Percentiles rank a stretch among this genome's conserved stretches.
Evolutionary conservation across 2,329 filamentous ascomycete genomes (phyloP).

Genomic region (Aureobasidium musti): DNA sequence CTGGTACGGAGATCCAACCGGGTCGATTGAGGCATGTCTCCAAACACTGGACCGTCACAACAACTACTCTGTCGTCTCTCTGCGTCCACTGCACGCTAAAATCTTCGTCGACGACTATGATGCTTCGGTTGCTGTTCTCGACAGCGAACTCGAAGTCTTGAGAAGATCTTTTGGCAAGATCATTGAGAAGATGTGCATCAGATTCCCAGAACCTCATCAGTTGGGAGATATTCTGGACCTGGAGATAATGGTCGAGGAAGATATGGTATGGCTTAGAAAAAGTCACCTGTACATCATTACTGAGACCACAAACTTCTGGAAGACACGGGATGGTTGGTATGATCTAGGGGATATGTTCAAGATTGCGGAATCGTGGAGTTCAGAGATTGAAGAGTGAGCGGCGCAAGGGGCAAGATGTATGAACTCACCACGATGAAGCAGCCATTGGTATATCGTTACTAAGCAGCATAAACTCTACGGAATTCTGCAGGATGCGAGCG

Average conservation of each 20-base stretch:
- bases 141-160: background rate
- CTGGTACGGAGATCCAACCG: background rate
- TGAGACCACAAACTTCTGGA: background rate
- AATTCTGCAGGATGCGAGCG: too few species aligned
- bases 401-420: too few species aligned
- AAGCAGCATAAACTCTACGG: too few species aligned
- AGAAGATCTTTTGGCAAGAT: background rate
- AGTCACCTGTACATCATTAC: background rate
- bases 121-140: background rate
- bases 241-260: background rate
- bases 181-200: background rate
- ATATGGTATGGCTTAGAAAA: background rate
- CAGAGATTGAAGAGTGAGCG: too few species aligned
- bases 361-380: background rate
- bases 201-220: too few species aligned
- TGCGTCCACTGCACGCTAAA: background rate
- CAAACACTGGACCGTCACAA: background rate
- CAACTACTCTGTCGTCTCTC: background rate
- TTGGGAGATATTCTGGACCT: too few species aligned
- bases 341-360: background rate
- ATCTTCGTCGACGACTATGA: background rate
- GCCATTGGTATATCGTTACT: too few species aligned
- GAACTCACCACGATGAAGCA: too few species aligned
- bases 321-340: background rate
- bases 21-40: too few species aligned